Conservation (phyloP, 805 yeast species). For the Pichia nakasei region DNA sequence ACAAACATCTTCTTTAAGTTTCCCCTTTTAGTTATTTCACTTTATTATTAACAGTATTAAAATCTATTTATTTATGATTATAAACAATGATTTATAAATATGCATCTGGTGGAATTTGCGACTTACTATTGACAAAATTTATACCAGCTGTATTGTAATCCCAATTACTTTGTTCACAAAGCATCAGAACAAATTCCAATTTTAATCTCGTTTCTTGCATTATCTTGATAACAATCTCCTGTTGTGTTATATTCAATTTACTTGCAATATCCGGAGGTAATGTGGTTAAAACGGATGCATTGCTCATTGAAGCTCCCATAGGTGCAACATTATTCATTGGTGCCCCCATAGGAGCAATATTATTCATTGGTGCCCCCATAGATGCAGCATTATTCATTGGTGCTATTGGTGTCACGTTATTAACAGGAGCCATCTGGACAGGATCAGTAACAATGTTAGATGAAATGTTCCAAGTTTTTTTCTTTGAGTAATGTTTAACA, state of each 20-base stretch:
- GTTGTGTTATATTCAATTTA: slow-evolving; percentile 45
- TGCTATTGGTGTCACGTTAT: background rate
- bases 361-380: too few relatives aligned
- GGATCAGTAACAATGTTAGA: background rate
- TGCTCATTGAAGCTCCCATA: too few relatives aligned
- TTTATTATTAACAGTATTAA: too few relatives aligned
- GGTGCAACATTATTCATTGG: background rate
- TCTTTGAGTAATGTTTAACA: slow-evolving; percentile 50
- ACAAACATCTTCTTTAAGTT: too few relatives aligned
- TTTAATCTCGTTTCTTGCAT: slow-evolving; percentile 67
- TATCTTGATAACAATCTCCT: slow-evolving; percentile 54
- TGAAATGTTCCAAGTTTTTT: slow-evolving; percentile 42
- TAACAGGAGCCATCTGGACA: slow-evolving; percentile 1
- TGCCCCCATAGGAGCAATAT: too few relatives aligned
- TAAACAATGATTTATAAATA: slow-evolving; percentile 18
- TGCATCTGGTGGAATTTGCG: slow-evolving; percentile 48
- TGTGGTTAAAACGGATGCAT: slow-evolving; percentile 6
- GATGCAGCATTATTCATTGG: slow-evolving; percentile 1
- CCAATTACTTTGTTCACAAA: slow-evolving; percentile 85
- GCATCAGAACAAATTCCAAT: slow-evolving; percentile 70
- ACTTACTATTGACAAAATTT: slow-evolving; percentile 59
- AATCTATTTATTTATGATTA: background rate
- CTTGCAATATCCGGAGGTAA: slow-evolving; percentile 48
- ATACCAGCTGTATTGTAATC: slow-evolving; percentile 59
- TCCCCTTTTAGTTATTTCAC: background rate